phyloP scores from a whole-genome alignment of 352 stramenopile genomes.

The Pythium aphanidermatum region DNA sequence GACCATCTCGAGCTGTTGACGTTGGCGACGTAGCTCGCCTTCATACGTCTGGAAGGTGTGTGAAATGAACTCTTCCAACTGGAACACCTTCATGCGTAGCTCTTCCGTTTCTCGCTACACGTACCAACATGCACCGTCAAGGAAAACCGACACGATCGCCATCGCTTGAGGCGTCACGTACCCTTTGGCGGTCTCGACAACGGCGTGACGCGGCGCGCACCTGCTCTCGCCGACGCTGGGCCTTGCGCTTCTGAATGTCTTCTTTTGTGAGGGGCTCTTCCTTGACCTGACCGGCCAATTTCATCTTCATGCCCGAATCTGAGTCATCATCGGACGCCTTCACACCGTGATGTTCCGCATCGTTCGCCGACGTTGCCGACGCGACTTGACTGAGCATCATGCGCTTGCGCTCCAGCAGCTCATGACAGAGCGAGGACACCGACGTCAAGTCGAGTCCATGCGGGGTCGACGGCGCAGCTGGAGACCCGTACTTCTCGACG shows the following conservation, averaged over 20 bases:
- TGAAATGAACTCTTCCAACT: conserved; percentile 60
- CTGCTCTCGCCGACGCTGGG: conserved; percentile 52
- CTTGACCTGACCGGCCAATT: conserved; percentile 7
- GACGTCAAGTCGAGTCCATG: conserved; percentile 8
- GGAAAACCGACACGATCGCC: background rate
- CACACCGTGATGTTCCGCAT: conserved; percentile 1
- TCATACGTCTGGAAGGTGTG: conserved; percentile 56
- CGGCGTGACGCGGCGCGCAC: conserved; percentile 50
- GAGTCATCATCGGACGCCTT: conserved; percentile 21
- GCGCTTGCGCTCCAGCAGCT: conserved; percentile 38
- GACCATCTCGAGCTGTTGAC: conserved; percentile 30
- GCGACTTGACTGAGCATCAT: conserved; percentile 29
- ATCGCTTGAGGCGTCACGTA: too few relatives aligned
- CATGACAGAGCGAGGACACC: conserved; percentile 29
- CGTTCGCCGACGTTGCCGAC: conserved; percentile 3
- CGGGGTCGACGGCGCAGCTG: background rate
- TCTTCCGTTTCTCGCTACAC: conserved; percentile 54
- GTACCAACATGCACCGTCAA: background rate
- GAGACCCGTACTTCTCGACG: background rate
- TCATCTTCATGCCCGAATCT: conserved; percentile 24
- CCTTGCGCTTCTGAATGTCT: conserved; percentile 51
- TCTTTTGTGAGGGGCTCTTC: conserved; percentile 34
- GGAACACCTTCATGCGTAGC: conserved; percentile 59
- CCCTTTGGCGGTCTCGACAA: conserved; percentile 51
- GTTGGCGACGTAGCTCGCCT: conserved; percentile 37